These are phyloP conservation scores for Helichrysum umbraculigerum DNA, from an alignment of 129 eudicot species.

Conservation along the genomic window DNA sequence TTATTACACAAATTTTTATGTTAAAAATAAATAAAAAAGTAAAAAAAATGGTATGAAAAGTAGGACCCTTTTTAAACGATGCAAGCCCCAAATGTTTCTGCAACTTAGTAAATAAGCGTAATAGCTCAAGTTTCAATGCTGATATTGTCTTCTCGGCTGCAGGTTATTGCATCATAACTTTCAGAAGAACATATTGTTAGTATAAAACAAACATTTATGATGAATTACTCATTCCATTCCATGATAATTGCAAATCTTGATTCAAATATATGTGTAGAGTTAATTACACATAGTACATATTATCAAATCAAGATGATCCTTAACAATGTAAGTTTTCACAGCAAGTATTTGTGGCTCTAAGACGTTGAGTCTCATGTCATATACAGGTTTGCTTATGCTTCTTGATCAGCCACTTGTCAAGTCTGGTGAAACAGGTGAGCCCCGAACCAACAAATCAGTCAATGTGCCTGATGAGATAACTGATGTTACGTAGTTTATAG, in stretches of 20 bases:
- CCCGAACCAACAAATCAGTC: neutral
- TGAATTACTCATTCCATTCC: constrained; percentile 26
- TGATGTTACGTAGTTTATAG: no score
- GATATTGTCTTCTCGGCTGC: constrained; percentile 10
- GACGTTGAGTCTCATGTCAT: no score
- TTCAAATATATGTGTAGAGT: constrained; percentile 4
- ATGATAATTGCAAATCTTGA: no score
- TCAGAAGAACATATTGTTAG: constrained; percentile 76
- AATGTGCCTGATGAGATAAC: neutral
- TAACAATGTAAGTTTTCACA: constrained; percentile 46
- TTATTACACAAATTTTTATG: no score
- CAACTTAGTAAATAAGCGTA: neutral
- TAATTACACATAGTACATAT: no score
- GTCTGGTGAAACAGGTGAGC: no score
- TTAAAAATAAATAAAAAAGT: no score
- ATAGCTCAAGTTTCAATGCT: neutral
- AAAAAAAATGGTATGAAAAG: no score
- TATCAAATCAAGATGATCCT: constrained; percentile 53
- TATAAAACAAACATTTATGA: constrained; percentile 58
- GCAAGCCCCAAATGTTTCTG: neutral
- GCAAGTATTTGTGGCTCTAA: neutral
- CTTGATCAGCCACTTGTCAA: no score
- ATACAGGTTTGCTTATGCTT: no score
- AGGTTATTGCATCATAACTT: constrained; percentile 68
- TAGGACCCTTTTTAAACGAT: no score